A percentile compares a stretch with the other conserved stretches of the same genome.
These are phyloP conservation scores for Dictyostelium brefeldianum DNA, from an alignment of 78 protist species.

Conservation along the genomic window DNA sequence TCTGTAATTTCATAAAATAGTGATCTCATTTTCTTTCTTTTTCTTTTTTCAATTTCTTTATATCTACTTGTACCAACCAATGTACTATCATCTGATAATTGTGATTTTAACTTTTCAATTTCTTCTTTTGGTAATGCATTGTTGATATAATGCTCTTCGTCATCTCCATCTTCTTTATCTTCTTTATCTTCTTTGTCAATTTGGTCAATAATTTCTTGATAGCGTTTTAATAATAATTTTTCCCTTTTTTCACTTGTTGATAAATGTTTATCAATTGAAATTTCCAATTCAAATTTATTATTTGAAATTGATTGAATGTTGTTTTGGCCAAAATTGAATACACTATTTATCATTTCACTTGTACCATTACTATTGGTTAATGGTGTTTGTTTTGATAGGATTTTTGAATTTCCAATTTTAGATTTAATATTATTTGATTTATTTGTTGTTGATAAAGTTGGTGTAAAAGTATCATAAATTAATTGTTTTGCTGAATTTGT, in stretches of 20 bases:
- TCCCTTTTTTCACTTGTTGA: neutral
- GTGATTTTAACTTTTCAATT: neutral
- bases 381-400: neutral
- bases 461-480: neutral
- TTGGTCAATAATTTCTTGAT: neutral
- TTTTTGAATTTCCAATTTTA: neutral
- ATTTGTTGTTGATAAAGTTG: neutral
- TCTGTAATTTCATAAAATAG: constrained; percentile 26
- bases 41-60: neutral
- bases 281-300: constrained; percentile 22
- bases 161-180: neutral
- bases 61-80: neutral
- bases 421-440: neutral
- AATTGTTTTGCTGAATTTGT: constrained; percentile 21
- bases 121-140: neutral
- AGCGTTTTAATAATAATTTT: neutral
- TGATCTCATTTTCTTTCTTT: neutral
- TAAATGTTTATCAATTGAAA: neutral
- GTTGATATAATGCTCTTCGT: neutral
- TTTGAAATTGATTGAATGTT: neutral
- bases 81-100: neutral
- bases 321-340: constrained; percentile 11
- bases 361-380: neutral
- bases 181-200: too few relatives aligned
- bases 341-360: too few relatives aligned